A percentile compares a stretch with the other conserved stretches of the same genome.
These are phyloP conservation scores for Dryas drummondii DNA, from an alignment of 306 rosid species.

Conservation along the genomic window DNA sequence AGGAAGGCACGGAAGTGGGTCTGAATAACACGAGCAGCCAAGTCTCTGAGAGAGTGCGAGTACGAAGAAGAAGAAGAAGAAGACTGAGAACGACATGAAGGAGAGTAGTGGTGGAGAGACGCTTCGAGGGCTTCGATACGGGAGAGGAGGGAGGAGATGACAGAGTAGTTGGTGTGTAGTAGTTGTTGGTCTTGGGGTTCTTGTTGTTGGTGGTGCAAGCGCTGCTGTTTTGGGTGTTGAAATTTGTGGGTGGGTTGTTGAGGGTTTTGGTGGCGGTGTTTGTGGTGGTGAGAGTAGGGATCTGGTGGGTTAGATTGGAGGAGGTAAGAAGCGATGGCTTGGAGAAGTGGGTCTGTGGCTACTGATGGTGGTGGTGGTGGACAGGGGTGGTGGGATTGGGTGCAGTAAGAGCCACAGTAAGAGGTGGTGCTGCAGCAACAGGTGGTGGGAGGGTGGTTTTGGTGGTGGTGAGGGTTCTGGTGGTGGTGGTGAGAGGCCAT, in stretches of 20 bases:
- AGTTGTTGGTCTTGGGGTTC: not conserved
- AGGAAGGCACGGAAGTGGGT: slow-evolving; percentile 84
- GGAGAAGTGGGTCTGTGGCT: slow-evolving; percentile 49
- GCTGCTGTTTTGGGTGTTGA: slow-evolving; percentile 25
- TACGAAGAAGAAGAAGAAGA: not conserved
- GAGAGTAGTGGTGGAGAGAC: slow-evolving; percentile 44
- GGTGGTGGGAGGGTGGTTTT: slow-evolving; percentile 22
- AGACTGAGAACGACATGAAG: slow-evolving; percentile 3
- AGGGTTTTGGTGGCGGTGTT: slow-evolving; percentile 22
- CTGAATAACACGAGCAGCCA: slow-evolving; percentile 74
- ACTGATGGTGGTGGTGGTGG: slow-evolving; percentile 34
- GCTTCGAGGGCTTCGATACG: slow-evolving; percentile 91
- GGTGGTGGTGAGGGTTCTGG: slow-evolving; percentile 31
- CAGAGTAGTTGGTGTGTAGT: slow-evolving; percentile 23
- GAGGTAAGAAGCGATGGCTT: slow-evolving; percentile 50
- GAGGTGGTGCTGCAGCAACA: slow-evolving; percentile 34
- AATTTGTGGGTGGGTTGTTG: slow-evolving; percentile 21
- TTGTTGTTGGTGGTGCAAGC: not conserved
- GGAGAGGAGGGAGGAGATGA: slow-evolving; percentile 52
- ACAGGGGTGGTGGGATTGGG: slow-evolving; percentile 25
- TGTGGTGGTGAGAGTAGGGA: slow-evolving; percentile 21
- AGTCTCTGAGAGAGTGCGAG: slow-evolving; percentile 53
- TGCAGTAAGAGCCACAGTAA: slow-evolving; percentile 30
- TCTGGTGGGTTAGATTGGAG: slow-evolving; percentile 34
- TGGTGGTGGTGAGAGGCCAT: slow-evolving; percentile 63